Evolutionary conservation across 2,329 filamentous ascomycete genomes (phyloP), one percentile per base, ranked within the genome.

Genomic region (Scorias spongiosa): DNA sequence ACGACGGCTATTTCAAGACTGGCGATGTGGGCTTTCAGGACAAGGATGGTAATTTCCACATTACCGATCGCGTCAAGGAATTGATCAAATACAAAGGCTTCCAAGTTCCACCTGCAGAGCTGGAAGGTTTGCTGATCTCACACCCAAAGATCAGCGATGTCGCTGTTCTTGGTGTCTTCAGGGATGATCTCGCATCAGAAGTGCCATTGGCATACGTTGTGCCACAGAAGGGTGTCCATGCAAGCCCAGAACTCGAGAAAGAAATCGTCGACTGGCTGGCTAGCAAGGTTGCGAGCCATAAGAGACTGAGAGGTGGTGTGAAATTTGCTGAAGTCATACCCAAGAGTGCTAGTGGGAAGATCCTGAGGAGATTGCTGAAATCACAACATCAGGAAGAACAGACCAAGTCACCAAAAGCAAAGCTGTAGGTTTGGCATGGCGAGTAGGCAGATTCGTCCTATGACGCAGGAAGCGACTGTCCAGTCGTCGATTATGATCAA

Each of bases 1-100:
- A 67, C 0, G 85, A 93, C 50, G 85, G 85, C 1, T 95, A 79
- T 68, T 94, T 93, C 71, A 88, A 81, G 63, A 94, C 88, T 0
- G 88, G 88, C 2, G 88, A 95, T 55, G 78, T 94, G 20, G 84
- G 85, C 3, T 79, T 84, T 50, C 76, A 84, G 54, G 84, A 93
- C 57, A 66, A 72, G 39, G 71, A 83, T 41, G 83, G 83, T 28
- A 84, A 93, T 57, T 84, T 93, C 55, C 94, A 80, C 67, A 89
- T 94, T 58, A 93, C 88, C 1, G 88, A 95, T 58, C 80, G 87
- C 6, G 70, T 86, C 30, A 87, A 85, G 66, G 75, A 78, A 59
- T 55, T 79, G 44, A 78, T 79, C 57, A 76, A 82, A 30, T 17
- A 15, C 15, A 5, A 14, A n/a, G 46, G 64, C 26, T 70, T 70